These are phyloP conservation scores for Lasiosphaeria ovina DNA, from an alignment of 495 filamentous ascomycete species.

Conservation along the genomic window DNA sequence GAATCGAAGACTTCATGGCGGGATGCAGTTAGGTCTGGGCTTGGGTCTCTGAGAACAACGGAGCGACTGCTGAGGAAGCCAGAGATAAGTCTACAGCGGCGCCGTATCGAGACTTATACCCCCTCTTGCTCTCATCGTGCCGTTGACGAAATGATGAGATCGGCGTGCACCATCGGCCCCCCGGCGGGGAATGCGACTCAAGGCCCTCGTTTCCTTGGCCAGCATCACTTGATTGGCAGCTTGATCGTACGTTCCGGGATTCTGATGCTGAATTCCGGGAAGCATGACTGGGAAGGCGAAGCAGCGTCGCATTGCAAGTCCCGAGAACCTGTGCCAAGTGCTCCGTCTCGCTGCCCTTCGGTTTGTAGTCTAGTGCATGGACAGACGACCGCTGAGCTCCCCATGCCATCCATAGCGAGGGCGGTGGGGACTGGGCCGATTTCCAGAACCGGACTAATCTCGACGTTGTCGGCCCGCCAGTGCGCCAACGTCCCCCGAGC, in stretches of 20 bases:
- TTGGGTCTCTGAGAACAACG: neutral
- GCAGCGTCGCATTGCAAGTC: neutral
- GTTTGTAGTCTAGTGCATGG: conserved; percentile 7
- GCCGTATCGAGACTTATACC: neutral
- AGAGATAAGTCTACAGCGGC: neutral
- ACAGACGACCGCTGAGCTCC: conserved; percentile 16
- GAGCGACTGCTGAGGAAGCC: neutral
- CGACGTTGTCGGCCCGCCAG: conserved; percentile 14
- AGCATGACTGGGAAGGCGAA: neutral
- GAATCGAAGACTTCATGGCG: conserved; percentile 31
- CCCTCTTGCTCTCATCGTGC: neutral
- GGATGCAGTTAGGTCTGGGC: neutral
- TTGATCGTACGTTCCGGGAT: neutral
- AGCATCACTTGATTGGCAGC: neutral
- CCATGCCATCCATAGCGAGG: conserved; percentile 13
- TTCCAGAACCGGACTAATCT: conserved; percentile 22
- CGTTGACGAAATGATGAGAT: neutral
- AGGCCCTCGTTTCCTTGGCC: conserved; percentile 1
- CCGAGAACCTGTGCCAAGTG: neutral
- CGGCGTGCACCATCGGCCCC: neutral
- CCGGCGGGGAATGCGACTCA: neutral
- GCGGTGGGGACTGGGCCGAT: conserved; percentile 20
- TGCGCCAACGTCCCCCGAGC: neutral
- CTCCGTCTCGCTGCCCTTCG: neutral
- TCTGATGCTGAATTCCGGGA: neutral